A percentile compares a stretch with the other conserved stretches of the same genome.
phyloP scores from a whole-genome alignment of 306 rosid genomes.

The Vigna nakashimae region DNA sequence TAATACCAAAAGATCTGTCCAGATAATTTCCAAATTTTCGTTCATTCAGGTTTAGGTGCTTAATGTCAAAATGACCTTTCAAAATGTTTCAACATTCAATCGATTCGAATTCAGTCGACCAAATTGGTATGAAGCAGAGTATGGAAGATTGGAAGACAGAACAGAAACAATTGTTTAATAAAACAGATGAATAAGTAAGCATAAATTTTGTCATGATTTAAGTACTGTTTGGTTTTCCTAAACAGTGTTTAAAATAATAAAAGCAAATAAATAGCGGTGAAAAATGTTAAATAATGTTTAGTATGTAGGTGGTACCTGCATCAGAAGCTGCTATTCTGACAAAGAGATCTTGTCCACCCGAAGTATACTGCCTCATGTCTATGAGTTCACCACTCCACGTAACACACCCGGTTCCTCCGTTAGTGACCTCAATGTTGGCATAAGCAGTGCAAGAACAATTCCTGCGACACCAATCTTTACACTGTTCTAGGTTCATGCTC shows the following conservation, averaged over 20 bases:
- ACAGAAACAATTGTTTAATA: neutral
- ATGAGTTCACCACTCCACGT: slow-evolving; percentile 60
- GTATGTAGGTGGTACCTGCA: slow-evolving; percentile 50
- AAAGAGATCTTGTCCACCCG: slow-evolving; percentile 66
- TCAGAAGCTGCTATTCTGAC: slow-evolving; percentile 78
- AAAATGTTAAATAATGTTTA: too few relatives aligned
- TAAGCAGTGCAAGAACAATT: slow-evolving; percentile 74
- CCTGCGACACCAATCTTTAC: slow-evolving; percentile 52
- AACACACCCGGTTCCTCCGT: slow-evolving; percentile 70
- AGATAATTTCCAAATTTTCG: too few relatives aligned
- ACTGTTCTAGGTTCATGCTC: slow-evolving; percentile 54
- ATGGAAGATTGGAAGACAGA: neutral
- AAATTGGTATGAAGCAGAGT: neutral
- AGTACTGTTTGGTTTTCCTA: too few relatives aligned
- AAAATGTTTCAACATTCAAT: neutral
- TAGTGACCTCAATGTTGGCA: slow-evolving; percentile 46
- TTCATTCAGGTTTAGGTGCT: too few relatives aligned
- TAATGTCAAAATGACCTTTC: neutral
- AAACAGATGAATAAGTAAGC: neutral
- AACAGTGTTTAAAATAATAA: neutral
- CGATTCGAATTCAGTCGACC: neutral
- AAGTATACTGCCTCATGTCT: slow-evolving; percentile 55
- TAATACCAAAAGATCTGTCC: too few relatives aligned
- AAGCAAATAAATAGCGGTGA: too few relatives aligned
- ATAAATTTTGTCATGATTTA: neutral